A percentile compares a stretch with the other conserved stretches of the same genome.
Conservation (phyloP, 2,329 filamentous ascomycete species). For the Neophaeococcomyces mojaviensis region DNA sequence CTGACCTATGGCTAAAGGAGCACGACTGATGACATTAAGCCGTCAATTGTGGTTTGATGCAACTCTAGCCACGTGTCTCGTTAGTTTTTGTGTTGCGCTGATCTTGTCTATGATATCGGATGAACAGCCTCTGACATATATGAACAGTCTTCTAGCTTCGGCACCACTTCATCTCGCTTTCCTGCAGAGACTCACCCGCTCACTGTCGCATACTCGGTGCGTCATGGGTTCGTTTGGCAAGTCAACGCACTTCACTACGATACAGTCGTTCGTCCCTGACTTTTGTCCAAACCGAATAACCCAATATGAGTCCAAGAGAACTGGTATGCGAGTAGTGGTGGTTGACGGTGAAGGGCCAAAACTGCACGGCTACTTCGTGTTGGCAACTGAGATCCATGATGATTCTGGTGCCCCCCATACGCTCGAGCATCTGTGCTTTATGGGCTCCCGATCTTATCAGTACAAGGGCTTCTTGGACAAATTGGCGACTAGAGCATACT, state of each 20-base stretch:
- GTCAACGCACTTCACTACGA: slow-evolving; percentile 63
- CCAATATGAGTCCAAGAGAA: slow-evolving; percentile 91
- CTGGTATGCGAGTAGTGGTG: slow-evolving; percentile 88
- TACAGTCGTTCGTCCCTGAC: slow-evolving; percentile 80
- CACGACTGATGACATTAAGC: background rate
- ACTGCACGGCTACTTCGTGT: slow-evolving; percentile 84
- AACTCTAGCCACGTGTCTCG: background rate
- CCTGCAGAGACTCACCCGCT: background rate
- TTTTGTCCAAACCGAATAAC: slow-evolving; percentile 84
- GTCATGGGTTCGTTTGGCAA: slow-evolving; percentile 5
- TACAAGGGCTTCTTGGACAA: slow-evolving; percentile 96
- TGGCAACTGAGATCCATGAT: slow-evolving; percentile 95
- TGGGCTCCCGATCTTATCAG: slow-evolving; percentile 86
- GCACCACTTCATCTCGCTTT: background rate
- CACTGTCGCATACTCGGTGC: background rate
- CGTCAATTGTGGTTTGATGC: background rate
- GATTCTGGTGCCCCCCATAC: slow-evolving; percentile 89
- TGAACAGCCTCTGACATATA: slow-evolving; percentile 1
- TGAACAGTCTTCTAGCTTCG: background rate
- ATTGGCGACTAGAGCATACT: slow-evolving; percentile 86
- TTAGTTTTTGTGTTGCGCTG: background rate
- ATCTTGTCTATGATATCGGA: background rate
- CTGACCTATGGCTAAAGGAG: too few relatives aligned
- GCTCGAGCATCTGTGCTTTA: slow-evolving; percentile 74
- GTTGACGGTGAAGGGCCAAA: slow-evolving; percentile 93